A percentile compares a stretch with the other conserved stretches of the same genome.
phyloP scores from a whole-genome alignment of 805 yeast genomes.

The Barnettozyma vustinii region DNA sequence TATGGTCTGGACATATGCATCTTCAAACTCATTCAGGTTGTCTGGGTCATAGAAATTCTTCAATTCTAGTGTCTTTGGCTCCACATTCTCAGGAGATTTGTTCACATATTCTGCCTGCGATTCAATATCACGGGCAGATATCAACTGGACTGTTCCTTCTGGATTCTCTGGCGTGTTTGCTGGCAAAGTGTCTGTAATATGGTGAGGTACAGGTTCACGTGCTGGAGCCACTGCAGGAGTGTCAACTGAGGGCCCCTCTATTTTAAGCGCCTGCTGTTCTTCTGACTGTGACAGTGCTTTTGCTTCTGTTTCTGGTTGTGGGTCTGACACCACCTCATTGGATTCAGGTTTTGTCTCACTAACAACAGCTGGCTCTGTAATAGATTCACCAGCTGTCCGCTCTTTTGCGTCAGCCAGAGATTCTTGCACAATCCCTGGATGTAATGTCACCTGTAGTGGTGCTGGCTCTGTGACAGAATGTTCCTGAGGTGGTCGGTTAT shows the following conservation, averaged over 20 bases:
- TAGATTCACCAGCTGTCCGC: not conserved
- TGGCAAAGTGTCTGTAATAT: not conserved
- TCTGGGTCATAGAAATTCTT: conserved; percentile 14
- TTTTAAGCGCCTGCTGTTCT: not conserved
- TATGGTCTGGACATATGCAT: conserved; percentile 27
- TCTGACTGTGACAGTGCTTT: not conserved
- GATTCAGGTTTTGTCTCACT: not conserved
- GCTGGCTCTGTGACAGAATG: not conserved
- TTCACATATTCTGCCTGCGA: conserved; percentile 12
- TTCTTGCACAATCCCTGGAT: not conserved
- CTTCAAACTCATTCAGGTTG: conserved; percentile 21
- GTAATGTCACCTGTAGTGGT: not conserved
- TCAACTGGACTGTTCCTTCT: conserved; percentile 20
- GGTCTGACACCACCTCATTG: not conserved
- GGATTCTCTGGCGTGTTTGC: conserved; percentile 20
- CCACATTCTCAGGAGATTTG: conserved; percentile 11
- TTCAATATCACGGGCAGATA: conserved; percentile 7
- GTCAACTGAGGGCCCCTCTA: not conserved
- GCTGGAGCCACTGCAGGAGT: not conserved
- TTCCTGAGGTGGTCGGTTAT: not conserved
- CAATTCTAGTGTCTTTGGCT: conserved; percentile 9
- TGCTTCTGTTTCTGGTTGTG: not conserved
- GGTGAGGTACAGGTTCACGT: not conserved
- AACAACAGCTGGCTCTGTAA: not conserved
- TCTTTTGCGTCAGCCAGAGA: not conserved